Conservation (phyloP, 192 early-diverging fungal genomes). For the Dissophora ornata region DNA sequence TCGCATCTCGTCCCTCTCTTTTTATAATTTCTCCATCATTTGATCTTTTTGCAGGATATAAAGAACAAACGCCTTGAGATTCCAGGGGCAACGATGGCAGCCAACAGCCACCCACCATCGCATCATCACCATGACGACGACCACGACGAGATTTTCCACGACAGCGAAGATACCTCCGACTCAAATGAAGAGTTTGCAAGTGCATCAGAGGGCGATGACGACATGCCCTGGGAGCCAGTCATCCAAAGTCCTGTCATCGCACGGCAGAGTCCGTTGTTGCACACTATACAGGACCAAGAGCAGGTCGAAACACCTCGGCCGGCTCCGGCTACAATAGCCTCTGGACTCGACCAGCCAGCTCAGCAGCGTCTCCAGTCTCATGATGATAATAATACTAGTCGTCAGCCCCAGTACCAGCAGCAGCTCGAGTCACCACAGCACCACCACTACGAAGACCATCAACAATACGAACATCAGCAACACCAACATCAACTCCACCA, state of each 20-base stretch:
- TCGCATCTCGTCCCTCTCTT: too few species aligned
- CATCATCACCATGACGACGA: constrained; percentile 4
- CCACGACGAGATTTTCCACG: neutral
- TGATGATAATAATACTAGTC: neutral
- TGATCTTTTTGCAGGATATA: neutral
- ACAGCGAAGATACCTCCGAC: constrained; percentile 34
- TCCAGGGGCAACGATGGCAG: constrained; percentile 2
- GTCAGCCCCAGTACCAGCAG: neutral
- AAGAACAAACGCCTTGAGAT: neutral
- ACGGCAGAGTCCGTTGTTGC: constrained; percentile 13
- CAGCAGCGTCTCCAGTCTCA: neutral
- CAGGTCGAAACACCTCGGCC: constrained; percentile 10
- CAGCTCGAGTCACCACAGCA: neutral
- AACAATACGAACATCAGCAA: constrained; percentile 4
- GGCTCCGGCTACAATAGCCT: neutral
- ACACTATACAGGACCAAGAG: neutral
- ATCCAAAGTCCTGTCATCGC: constrained; percentile 41
- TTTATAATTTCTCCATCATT: neutral
- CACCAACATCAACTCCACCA: constrained; percentile 14
- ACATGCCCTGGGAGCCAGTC: constrained; percentile 47
- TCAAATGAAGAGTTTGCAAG: constrained; percentile 54
- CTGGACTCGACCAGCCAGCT: neutral
- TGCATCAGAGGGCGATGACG: constrained; percentile 51
- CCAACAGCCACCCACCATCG: neutral
- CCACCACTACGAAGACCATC: neutral